Base-by-base conservation (phyloP, 1,284 basidiomycete species). In the Boletus semigastroideus region DNA sequence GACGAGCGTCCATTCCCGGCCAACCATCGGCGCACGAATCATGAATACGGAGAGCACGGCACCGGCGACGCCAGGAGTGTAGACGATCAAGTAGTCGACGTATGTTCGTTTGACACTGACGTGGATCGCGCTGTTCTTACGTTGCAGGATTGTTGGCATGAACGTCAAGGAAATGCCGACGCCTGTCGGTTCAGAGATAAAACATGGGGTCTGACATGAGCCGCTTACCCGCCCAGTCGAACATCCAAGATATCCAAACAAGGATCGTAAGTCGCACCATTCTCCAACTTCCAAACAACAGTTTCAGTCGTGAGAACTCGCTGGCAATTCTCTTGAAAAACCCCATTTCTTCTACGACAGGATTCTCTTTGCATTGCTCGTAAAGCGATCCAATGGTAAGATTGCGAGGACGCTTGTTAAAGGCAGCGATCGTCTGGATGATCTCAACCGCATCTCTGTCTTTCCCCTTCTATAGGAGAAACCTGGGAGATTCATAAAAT, bases 401-500 rank as follows among this genome's bases (percentile, higher is more conserved):
- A 11, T 58, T 43, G 25, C 51, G 51, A 7, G 51, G 0, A 4
- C 34, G 41, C 13, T 17, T 33, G 25, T 22, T 22, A 5, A 48
- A 33, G 8, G 58, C 16, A 22, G 22, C 22, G 3, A 22, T 22
- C 22, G 3, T 22, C 22, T 22, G 22, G 22, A 22, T 22, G 22
- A 22, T 22, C 22, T 22, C 22, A 22, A 22, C 22, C 22, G 5
- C 3, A 22, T 22, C 22, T 5, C 22, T 3, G 5, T 22, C 22
- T 22, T 22, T 5, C 22, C 22, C 22, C 22, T 22, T 22, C 5
- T 5, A 22, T 22, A 22, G 22, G 5, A 60, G 48, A 25, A 54
- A 59, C 11, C 37, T 48, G 1, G 58, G 57, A 1, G 58, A 54
- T 51, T 60, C 58, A 14, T 59, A 3, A 17, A 57, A 58, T 2